These are phyloP conservation scores for Aureobasidium vineae DNA, from an alignment of 2,329 filamentous ascomycete species.

Conservation along the genomic window DNA sequence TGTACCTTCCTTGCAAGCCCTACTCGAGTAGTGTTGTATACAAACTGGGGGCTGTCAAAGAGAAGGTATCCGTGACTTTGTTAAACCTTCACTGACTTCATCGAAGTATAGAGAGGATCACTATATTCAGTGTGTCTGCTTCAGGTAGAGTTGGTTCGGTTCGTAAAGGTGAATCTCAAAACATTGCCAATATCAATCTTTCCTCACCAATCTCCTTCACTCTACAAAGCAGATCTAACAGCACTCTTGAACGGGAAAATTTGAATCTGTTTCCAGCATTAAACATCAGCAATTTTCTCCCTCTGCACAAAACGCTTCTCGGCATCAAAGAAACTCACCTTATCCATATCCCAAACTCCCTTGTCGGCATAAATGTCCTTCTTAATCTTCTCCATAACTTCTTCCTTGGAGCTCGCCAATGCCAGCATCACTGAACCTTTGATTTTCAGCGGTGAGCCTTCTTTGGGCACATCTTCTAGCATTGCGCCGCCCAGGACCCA, in stretches of 20 bases:
- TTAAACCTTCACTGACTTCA: too few relatives aligned
- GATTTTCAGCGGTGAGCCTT: conserved; percentile 66
- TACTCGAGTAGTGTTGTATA: neutral
- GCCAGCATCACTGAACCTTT: conserved; percentile 70
- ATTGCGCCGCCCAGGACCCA: conserved; percentile 68
- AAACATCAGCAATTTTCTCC: neutral
- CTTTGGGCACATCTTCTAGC: conserved; percentile 62
- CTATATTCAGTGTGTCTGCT: neutral
- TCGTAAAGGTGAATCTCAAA: neutral
- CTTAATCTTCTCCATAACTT: conserved; percentile 64
- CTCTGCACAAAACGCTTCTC: neutral
- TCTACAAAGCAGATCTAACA: conserved; percentile 36
- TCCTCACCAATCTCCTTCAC: neutral
- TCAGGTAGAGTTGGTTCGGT: neutral
- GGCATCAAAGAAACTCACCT: conserved; percentile 36
- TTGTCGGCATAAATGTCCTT: conserved; percentile 69
- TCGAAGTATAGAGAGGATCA: neutral
- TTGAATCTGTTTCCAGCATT: conserved; percentile 36
- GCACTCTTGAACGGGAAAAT: conserved; percentile 52
- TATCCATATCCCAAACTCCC: conserved; percentile 72
- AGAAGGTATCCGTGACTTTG: too few relatives aligned
- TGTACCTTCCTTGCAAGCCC: neutral
- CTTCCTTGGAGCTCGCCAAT: conserved; percentile 65
- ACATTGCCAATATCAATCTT: neutral
- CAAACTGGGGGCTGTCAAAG: neutral